Percentiles rank a stretch among this genome's conserved stretches.
phyloP scores from a whole-genome alignment of 2,329 filamentous ascomycete species.

The Pseudocercospora pini-densiflorae region DNA sequence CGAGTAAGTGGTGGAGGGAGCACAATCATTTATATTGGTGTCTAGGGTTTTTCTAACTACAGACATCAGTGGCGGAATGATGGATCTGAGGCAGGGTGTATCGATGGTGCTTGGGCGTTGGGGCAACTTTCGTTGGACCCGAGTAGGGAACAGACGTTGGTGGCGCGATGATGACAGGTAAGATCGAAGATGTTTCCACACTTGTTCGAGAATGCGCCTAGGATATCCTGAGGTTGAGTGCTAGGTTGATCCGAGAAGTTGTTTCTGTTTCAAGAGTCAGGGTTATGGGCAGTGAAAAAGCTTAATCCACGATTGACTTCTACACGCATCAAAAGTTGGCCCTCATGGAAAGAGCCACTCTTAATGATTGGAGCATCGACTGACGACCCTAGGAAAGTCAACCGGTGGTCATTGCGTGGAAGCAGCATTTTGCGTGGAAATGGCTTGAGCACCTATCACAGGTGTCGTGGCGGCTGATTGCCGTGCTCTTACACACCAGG shows the following conservation, averaged over 20 bases:
- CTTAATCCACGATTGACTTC: conserved; percentile 4
- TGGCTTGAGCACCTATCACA: conserved; percentile 1
- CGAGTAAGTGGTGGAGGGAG: conserved; percentile 16
- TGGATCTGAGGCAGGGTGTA: background rate
- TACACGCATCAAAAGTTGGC: conserved; percentile 1
- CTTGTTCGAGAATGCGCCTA: conserved; percentile 5
- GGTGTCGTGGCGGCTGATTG: background rate
- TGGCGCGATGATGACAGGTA: conserved; percentile 3
- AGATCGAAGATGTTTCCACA: background rate
- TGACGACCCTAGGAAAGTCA: background rate
- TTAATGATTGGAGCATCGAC: background rate
- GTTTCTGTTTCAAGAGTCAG: conserved; percentile 4
- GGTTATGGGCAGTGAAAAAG: background rate
- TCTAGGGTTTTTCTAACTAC: conserved; percentile 7
- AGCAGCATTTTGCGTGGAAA: background rate
- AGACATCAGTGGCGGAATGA: conserved; percentile 2
- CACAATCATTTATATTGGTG: conserved; percentile 23
- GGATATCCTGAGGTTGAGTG: conserved; percentile 5
- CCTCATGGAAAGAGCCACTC: background rate
- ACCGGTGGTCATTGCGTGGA: background rate
- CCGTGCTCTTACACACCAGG: background rate
- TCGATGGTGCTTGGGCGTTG: conserved; percentile 11
- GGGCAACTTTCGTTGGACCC: conserved; percentile 1
- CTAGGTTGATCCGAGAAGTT: conserved; percentile 2
- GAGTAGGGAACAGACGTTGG: conserved; percentile 4